A percentile compares a stretch with the other conserved stretches of the same genome.
These are phyloP conservation scores for Leishmania mexicana DNA, from an alignment of 208 protist genomes.

Conservation along the genomic window DNA sequence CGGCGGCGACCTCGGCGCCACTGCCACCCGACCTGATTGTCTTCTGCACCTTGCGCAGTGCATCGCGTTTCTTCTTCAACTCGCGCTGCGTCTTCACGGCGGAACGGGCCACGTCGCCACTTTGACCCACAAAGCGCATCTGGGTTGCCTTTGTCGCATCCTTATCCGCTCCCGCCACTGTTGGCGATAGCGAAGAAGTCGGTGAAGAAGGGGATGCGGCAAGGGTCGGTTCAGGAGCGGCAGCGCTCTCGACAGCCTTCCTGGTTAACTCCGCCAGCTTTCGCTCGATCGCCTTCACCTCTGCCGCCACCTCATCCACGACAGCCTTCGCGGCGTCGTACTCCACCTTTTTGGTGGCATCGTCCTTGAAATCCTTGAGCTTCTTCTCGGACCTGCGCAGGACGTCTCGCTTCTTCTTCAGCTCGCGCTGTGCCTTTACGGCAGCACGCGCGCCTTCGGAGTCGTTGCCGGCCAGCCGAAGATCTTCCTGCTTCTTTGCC, in stretches of 20 bases:
- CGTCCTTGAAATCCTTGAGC: slow-evolving; percentile 38
- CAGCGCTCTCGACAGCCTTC: background rate
- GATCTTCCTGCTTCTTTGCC: slow-evolving; percentile 28
- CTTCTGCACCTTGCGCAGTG: slow-evolving; percentile 54
- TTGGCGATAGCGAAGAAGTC: background rate
- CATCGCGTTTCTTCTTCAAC: slow-evolving; percentile 66
- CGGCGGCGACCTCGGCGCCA: slow-evolving; percentile 26
- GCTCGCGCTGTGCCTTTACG: slow-evolving; percentile 58
- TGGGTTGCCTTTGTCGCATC: slow-evolving; percentile 31
- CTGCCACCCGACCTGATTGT: slow-evolving; percentile 40
- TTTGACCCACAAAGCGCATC: slow-evolving; percentile 39
- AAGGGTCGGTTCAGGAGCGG: background rate
- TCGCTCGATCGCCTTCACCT: slow-evolving; percentile 13
- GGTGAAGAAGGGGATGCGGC: background rate
- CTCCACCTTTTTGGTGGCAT: background rate
- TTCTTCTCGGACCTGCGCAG: slow-evolving; percentile 55
- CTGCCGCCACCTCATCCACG: slow-evolving; percentile 8
- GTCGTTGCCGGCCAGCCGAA: slow-evolving; percentile 39
- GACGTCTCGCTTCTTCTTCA: slow-evolving; percentile 63
- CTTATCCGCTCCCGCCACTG: slow-evolving; percentile 13
- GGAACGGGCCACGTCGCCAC: slow-evolving; percentile 33
- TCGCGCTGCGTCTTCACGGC: slow-evolving; percentile 58
- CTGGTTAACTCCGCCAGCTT: slow-evolving; percentile 18
- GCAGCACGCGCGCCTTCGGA: slow-evolving; percentile 37
- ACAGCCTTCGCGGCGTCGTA: slow-evolving; percentile 3